Conservation (phyloP, 163 green algal species). For the Chlamydomonas reinhardtii region DNA sequence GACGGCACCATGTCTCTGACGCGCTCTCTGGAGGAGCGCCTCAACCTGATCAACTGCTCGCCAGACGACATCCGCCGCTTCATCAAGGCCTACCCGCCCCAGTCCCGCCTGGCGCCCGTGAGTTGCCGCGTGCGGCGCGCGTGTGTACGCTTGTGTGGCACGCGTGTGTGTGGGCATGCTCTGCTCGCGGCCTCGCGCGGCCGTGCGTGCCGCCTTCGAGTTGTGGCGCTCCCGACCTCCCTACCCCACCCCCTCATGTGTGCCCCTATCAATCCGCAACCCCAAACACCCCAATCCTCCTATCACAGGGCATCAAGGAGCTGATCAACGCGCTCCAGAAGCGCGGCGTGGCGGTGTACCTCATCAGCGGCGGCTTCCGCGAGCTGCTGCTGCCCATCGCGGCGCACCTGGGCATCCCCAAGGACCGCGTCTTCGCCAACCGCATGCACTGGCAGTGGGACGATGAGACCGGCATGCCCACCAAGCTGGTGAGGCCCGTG, state of each 20-base stretch:
- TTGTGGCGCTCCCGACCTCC: too few species aligned
- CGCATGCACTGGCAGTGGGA: conserved; percentile 81
- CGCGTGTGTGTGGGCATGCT: too few species aligned
- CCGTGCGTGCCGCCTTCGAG: too few species aligned
- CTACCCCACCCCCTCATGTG: too few species aligned
- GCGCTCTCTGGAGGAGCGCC: conserved; percentile 67
- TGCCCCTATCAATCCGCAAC: too few species aligned
- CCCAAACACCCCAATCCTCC: too few species aligned
- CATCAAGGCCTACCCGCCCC: conserved; percentile 61
- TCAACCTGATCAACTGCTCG: conserved; percentile 70
- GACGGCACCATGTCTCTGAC: conserved; percentile 74
- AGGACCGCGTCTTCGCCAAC: conserved; percentile 79
- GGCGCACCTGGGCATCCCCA: conserved; percentile 68
- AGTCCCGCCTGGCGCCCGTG: not conserved
- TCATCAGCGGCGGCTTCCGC: conserved; percentile 78
- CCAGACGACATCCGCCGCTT: conserved; percentile 73
- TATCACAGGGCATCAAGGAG: conserved; percentile 57
- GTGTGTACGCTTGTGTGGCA: too few species aligned
- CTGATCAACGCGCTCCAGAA: conserved; percentile 72
- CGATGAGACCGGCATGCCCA: conserved; percentile 43
- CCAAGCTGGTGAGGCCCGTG: too few species aligned
- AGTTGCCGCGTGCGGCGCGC: not conserved
- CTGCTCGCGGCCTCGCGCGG: too few species aligned
- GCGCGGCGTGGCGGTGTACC: conserved; percentile 76
- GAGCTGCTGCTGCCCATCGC: conserved; percentile 79